Conservation (phyloP, 129 eudicot genomes). For the Flaveria ramosissima region DNA sequence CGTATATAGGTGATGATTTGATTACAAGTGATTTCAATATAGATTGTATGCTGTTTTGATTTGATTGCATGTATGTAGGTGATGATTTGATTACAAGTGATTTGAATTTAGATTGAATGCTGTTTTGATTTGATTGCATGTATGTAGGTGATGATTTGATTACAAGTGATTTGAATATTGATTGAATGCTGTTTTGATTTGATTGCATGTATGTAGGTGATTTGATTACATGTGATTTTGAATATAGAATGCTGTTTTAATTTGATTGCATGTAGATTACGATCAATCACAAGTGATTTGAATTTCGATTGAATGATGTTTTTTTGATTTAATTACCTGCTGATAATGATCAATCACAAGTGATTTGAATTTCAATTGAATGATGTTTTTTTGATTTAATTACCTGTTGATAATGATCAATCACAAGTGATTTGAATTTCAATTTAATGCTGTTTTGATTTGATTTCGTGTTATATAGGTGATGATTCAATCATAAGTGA, state of each 20-base stretch:
- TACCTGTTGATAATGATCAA: no score
- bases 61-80: constrained; percentile 25
- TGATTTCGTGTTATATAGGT: not conserved
- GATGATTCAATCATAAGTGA: not conserved
- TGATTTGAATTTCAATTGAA: not conserved
- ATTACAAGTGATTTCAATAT: not conserved
- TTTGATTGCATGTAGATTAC: no score
- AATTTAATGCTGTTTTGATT: not conserved
- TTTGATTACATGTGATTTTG: no score
- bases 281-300: no score
- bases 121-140: not conserved
- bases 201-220: no score
- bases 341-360: no score
- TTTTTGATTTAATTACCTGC: no score
- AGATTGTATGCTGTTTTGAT: not conserved
- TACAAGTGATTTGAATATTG: not conserved
- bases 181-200: constrained; percentile 4
- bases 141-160: not conserved
- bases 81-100: constrained; percentile 30
- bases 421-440: not conserved
- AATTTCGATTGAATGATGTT: no score
- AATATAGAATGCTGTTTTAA: no score
- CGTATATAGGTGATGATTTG: constrained; percentile 45
- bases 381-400: constrained; percentile 8
- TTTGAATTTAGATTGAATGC: not conserved